Evolutionary conservation across 148 eudicot species (phyloP).

Genomic region (Rhododendron ferrugineum): DNA sequence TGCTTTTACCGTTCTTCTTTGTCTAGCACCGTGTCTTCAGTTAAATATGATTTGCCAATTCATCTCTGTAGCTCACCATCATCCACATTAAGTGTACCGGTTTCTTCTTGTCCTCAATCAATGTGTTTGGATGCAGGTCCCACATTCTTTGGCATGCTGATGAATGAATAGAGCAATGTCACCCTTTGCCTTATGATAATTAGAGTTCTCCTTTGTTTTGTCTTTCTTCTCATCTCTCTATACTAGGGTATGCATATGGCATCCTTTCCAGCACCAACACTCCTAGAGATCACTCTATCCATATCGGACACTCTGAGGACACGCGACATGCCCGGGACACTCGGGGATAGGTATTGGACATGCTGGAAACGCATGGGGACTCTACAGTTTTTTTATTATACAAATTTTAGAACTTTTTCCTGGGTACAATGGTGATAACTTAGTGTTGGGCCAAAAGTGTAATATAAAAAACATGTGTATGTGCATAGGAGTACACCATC

Average conservation of each 20-base stretch:
- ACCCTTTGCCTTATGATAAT: background rate
- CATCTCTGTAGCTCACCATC: background rate
- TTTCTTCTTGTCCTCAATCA: background rate
- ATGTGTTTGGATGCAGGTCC: conserved; percentile 2
- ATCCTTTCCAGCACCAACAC: background rate
- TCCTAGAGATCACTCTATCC: background rate
- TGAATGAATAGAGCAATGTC: background rate
- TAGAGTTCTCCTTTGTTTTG: background rate
- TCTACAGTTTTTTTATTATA: background rate
- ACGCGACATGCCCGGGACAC: background rate
- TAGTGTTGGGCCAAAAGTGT: background rate
- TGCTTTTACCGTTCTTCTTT: background rate
- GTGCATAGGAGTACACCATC: background rate
- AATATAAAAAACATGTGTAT: background rate
- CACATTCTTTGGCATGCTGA: conserved; percentile 1
- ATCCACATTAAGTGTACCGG: background rate
- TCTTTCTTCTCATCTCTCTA: background rate
- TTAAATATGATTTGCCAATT: background rate
- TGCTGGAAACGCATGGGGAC: background rate
- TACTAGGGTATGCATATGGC: background rate
- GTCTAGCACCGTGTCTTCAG: background rate
- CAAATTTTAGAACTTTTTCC: background rate
- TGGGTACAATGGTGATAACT: background rate
- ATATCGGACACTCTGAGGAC: background rate
- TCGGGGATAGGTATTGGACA: background rate